phyloP scores from a whole-genome alignment of 805 yeast genomes.

The Yarrowia sp. region DNA sequence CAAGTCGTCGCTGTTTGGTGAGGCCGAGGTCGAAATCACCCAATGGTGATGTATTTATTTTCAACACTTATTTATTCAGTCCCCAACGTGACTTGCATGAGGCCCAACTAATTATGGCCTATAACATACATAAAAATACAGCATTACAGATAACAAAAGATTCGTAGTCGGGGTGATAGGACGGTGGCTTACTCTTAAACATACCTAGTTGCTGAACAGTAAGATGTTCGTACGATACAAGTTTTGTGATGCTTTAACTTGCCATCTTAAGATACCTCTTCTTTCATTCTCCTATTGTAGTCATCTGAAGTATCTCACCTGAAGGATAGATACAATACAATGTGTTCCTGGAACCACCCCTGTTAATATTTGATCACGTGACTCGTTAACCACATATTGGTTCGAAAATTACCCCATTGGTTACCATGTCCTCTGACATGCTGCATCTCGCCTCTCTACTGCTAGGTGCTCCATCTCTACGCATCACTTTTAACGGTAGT shows the following conservation, averaged over 20 bases:
- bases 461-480: not conserved
- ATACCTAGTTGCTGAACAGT: too few relatives aligned
- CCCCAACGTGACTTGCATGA: conserved; percentile 25
- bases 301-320: too few relatives aligned
- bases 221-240: too few relatives aligned
- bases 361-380: too few relatives aligned
- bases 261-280: too few relatives aligned
- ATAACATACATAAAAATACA: conserved; percentile 10
- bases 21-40: conserved; percentile 79
- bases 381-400: too few relatives aligned
- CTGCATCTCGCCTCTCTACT: not conserved
- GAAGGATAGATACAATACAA: too few relatives aligned
- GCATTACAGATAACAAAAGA: not conserved
- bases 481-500: not conserved
- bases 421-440: not conserved
- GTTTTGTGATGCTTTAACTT: too few relatives aligned
- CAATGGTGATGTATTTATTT: conserved; percentile 59
- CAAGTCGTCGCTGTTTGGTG: conserved; percentile 70
- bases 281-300: too few relatives aligned
- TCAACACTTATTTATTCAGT: conserved; percentile 25
- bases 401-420: not conserved
- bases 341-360: too few relatives aligned
- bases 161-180: not conserved
- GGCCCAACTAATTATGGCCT: not conserved
- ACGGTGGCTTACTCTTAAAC: too few relatives aligned